Evolutionary conservation across 164 flowering plant genomes (phyloP).

Genomic region (Annona squamosa): DNA sequence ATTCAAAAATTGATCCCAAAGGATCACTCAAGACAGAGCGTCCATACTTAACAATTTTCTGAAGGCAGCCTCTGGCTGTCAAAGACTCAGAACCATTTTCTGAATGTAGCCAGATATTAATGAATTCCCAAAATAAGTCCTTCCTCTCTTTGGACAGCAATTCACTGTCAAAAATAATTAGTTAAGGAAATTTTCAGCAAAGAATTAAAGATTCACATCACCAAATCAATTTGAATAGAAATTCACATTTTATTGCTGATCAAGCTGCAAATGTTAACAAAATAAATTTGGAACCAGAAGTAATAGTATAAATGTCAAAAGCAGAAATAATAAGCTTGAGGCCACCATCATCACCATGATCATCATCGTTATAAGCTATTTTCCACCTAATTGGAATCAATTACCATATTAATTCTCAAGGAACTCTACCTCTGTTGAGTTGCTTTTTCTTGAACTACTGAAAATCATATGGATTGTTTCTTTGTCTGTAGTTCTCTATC

Average conservation of each 20-base stretch:
- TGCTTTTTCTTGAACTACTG: no score
- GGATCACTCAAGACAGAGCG: constrained; percentile 52
- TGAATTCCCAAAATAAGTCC: constrained; percentile 76
- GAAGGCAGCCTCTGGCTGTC: constrained; percentile 72
- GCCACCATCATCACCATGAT: no score
- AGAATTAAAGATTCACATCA: neutral
- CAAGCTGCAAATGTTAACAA: neutral
- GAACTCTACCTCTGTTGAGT: no score
- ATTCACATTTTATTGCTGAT: neutral
- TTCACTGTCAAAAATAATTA: constrained; percentile 43
- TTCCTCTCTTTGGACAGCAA: constrained; percentile 80
- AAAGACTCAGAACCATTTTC: constrained; percentile 31
- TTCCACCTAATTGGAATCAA: no score
- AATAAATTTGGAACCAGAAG: neutral
- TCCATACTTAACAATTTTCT: constrained; percentile 49
- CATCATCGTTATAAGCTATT: no score
- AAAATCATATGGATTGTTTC: no score
- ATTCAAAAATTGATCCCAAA: constrained; percentile 69
- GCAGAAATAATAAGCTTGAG: neutral
- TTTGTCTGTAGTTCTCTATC: no score
- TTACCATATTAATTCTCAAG: no score
- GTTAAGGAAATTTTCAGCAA: neutral
- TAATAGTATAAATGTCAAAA: neutral
- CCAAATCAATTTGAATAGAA: neutral
- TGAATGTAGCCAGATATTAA: constrained; percentile 55